phyloP scores from a whole-genome alignment of 1,284 basidiomycete species.

The Coniferiporia sulphurascens region DNA sequence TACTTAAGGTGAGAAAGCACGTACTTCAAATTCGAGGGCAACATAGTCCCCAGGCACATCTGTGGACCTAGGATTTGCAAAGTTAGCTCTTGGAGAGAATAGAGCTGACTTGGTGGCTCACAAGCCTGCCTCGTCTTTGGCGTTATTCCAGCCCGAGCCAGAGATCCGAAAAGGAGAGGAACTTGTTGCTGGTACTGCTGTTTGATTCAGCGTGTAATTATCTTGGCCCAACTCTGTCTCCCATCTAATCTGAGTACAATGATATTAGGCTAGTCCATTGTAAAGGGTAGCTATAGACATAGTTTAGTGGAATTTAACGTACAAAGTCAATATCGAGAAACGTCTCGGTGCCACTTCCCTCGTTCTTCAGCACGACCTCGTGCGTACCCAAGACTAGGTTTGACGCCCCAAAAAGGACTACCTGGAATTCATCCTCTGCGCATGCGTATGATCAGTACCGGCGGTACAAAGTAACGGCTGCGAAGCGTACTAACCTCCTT shows the following conservation, averaged over 20 bases:
- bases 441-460: background rate
- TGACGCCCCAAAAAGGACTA: constrained; percentile 14
- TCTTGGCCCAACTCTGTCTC: background rate
- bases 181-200: background rate
- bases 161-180: constrained; percentile 3
- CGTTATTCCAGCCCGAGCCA: constrained; percentile 8
- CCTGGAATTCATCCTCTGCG: constrained; percentile 7
- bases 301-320: constrained; percentile 1
- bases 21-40: constrained; percentile 10
- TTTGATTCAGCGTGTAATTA: background rate
- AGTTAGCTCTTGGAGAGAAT: background rate
- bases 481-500: background rate
- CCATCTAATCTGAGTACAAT: constrained; percentile 19
- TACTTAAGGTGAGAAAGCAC: background rate
- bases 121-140: background rate
- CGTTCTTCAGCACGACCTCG: constrained; percentile 17
- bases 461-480: background rate
- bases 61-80: constrained; percentile 7
- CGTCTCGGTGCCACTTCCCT: background rate
- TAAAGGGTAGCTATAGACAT: background rate
- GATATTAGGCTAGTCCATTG: constrained; percentile 13
- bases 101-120: constrained; percentile 2
- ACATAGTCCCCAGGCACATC: constrained; percentile 6
- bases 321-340: constrained; percentile 24
- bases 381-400: constrained; percentile 12